Percentiles rank a stretch among this genome's conserved stretches.
Conservation (phyloP, 2,329 filamentous ascomycete species). For the Xylariales sp. region DNA sequence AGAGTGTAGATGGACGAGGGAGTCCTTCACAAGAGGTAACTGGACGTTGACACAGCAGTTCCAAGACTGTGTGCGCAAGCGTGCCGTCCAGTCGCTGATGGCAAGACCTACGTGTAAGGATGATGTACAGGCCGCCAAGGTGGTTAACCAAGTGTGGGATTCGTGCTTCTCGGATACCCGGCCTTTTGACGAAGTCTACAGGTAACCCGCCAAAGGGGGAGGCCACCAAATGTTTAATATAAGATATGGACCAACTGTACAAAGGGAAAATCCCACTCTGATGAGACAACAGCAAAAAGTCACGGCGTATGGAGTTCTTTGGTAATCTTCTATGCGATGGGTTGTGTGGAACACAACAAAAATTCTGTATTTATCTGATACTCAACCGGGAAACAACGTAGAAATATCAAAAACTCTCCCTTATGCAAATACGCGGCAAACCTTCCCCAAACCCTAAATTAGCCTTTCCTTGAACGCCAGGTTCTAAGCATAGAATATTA, state of each 20-base stretch:
- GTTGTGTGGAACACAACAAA: no score
- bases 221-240: no score
- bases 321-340: constrained; percentile 3
- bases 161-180: constrained; percentile 92
- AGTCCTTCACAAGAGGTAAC: constrained; percentile 80
- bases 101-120: constrained; percentile 77
- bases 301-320: constrained; percentile 3
- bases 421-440: no score
- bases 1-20: constrained; percentile 85
- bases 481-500: constrained; percentile 13
- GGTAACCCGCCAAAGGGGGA: no score
- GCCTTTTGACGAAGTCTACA: constrained; percentile 95
- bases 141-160: constrained; percentile 98
- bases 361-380: constrained; percentile 6
- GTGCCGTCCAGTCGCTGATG: constrained; percentile 77
- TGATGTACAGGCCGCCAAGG: constrained; percentile 77
- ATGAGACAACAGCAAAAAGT: no score
- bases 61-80: constrained; percentile 81
- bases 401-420: no score
- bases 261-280: no score
- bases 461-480: constrained; percentile 11
- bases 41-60: constrained; percentile 89
- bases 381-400: constrained; percentile 12
- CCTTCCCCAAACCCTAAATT: constrained; percentile 5
- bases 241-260: no score